Evolutionary conservation across 345 rosid genomes (phyloP), one percentile per base, ranked within the genome.

Genomic region (Arabidopsis thaliana): DNA sequence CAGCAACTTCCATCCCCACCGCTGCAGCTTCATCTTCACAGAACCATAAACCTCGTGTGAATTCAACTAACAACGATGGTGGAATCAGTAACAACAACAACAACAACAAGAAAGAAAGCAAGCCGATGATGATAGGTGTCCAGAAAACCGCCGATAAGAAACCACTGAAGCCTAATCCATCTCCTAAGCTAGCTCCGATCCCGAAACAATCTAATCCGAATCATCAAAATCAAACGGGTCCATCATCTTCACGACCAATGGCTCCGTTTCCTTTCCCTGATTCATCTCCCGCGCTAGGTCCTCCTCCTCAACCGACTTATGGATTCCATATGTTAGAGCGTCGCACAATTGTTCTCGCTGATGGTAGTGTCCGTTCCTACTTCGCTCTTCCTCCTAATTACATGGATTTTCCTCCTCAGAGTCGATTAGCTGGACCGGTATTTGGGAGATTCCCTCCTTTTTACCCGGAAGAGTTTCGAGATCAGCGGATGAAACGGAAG

Each of bases 321-420:
- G 99, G 93, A 63, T 91, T 87, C 68, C 98, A 96, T 77, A 89
- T 96, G 98, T 88, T 96, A 9, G 97, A 96, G 65, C 94, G 99
- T 25, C 91, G 96, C 30, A 67, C 95, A 4, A 89, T 96, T 23
- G 74, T 77, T 74, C 96, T 96, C 32, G 85, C 89, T 32, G 98
- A 96, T 63, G 97, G 99, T 13, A 91, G 91, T 78, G 96, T 87
- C 49, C 93, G 98, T 37, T 86, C 99, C 37, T 96, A 96, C 86
- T 88, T 93, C 44, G 99, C 98, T 14, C 96, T 93, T 42, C 98
- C 99, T 7, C 88, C 90, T 11, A 93, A 96, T 77, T 91, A 93
- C 83, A 91, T 83, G 61, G 91, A 96, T 74, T 84, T 88, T 62
- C 81, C 82, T 76, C 82, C 75, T 0, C 74, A 65, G 22, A 69